A percentile compares a stretch with the other conserved stretches of the same genome.
Conservation (phyloP, 163 green algal genomes). For the Prototheca cutis region DNA sequence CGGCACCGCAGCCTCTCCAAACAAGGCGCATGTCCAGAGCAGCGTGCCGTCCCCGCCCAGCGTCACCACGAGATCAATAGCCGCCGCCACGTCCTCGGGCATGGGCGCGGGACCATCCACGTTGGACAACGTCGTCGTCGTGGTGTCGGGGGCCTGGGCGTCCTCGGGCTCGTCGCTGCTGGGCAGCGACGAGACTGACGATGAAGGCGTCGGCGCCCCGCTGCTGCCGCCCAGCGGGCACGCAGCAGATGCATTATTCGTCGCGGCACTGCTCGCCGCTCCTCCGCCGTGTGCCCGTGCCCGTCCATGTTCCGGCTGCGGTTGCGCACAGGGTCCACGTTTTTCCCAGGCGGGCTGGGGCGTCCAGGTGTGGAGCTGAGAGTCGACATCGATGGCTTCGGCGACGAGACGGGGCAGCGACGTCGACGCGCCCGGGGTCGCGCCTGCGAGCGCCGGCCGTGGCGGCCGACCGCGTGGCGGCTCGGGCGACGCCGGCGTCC, state of each 20-base stretch:
- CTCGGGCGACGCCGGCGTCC: too few relatives aligned
- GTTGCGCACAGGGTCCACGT: not conserved
- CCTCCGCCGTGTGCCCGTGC: too few relatives aligned
- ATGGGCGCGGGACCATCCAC: not conserved
- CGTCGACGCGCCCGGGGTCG: not conserved
- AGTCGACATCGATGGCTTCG: not conserved
- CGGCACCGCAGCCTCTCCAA: slow-evolving; percentile 57
- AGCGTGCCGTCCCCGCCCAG: slow-evolving; percentile 67
- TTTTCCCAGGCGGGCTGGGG: not conserved
- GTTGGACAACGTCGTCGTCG: too few relatives aligned
- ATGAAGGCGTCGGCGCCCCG: not conserved
- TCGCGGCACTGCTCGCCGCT: too few relatives aligned
- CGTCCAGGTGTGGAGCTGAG: slow-evolving; percentile 12
- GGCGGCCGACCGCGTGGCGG: not conserved
- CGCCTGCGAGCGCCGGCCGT: not conserved
- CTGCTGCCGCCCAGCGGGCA: too few relatives aligned
- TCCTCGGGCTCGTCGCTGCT: too few relatives aligned
- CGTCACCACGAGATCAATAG: slow-evolving; percentile 33
- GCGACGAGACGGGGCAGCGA: not conserved
- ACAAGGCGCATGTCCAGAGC: slow-evolving; percentile 74
- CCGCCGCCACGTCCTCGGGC: slow-evolving; percentile 13
- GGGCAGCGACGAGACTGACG: too few relatives aligned
- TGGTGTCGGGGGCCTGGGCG: too few relatives aligned
- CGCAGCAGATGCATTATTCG: too few relatives aligned
- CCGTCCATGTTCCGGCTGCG: not conserved